A percentile compares a stretch with the other conserved stretches of the same genome.
Conservation (phyloP, 768 basidiomycete species). For the Phanerochaete sordida region DNA sequence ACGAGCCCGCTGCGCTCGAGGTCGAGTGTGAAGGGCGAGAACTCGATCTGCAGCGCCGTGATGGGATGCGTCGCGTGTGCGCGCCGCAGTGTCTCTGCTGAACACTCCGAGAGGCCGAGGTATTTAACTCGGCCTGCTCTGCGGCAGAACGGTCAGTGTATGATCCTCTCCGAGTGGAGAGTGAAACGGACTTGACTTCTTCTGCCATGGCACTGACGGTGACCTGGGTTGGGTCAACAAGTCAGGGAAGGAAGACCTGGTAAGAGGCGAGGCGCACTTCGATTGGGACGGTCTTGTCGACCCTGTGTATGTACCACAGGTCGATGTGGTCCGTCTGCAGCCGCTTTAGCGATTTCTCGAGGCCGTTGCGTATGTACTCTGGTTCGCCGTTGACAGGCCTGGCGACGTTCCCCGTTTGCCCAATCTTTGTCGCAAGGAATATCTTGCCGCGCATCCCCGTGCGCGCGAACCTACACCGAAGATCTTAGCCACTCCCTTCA, state of each 20-base stretch:
- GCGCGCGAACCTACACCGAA: conserved; percentile 40
- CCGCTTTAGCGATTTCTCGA: conserved; percentile 3
- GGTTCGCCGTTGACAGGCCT: conserved; percentile 15
- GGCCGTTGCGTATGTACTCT: background rate
- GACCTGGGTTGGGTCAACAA: conserved; percentile 19
- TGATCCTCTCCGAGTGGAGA: background rate
- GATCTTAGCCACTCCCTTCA: too few relatives aligned
- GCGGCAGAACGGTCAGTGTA: background rate
- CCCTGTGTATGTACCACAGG: conserved; percentile 22
- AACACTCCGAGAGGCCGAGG: conserved; percentile 27
- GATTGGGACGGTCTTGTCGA: background rate
- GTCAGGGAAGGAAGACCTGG: conserved; percentile 16
- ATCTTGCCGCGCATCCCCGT: conserved; percentile 48
- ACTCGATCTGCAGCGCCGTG: conserved; percentile 40
- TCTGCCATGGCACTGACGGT: conserved; percentile 8
- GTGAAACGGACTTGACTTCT: conserved; percentile 6
- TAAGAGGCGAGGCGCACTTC: background rate
- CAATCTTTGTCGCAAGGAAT: conserved; percentile 64
- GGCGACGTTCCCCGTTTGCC: conserved; percentile 12
- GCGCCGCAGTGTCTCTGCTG: conserved; percentile 18
- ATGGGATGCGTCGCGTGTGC: conserved; percentile 39
- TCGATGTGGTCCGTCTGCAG: conserved; percentile 7
- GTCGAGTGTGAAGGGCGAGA: conserved; percentile 36
- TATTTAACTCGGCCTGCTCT: conserved; percentile 24
- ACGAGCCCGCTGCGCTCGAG: conserved; percentile 36